Conservation (phyloP, 2,329 filamentous ascomycete species). For the Beauveria sp. region DNA sequence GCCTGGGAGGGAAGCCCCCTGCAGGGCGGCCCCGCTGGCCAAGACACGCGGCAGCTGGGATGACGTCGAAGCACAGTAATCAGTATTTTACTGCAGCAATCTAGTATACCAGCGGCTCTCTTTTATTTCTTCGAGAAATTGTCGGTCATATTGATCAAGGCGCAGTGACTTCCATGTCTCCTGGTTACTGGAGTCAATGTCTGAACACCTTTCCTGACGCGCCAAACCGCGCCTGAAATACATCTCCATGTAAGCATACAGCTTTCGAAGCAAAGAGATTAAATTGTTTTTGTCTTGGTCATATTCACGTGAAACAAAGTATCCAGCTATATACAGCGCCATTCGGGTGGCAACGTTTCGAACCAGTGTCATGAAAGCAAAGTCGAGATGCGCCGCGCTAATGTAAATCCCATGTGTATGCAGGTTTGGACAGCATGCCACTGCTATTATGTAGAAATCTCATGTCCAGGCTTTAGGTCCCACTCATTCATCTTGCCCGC, state of each 20-base stretch:
- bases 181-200: too few species aligned
- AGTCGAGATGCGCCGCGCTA: constrained; percentile 10
- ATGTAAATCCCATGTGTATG: neutral
- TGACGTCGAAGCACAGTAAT: neutral
- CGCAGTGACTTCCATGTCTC: too few species aligned
- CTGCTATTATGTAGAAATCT: constrained; percentile 21
- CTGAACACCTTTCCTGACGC: too few species aligned
- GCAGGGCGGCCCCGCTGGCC: neutral
- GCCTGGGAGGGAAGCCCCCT: neutral
- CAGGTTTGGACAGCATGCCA: neutral
- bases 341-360: neutral
- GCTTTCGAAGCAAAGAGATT: too few species aligned
- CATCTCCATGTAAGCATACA: neutral
- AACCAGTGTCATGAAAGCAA: neutral
- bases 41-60: neutral
- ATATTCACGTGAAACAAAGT: constrained; percentile 1
- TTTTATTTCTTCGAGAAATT: too few species aligned
- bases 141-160: too few species aligned
- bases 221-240: too few species aligned
- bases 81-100: neutral
- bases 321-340: constrained; percentile 7
- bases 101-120: too few species aligned
- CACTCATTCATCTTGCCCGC: constrained; percentile 30
- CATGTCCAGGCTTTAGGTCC: constrained; percentile 32
- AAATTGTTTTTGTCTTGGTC: neutral